Evolutionary conservation across 495 filamentous ascomycete species (phyloP), one percentile per base, ranked within the genome.

Genomic region (Aspergillus indologenus): DNA sequence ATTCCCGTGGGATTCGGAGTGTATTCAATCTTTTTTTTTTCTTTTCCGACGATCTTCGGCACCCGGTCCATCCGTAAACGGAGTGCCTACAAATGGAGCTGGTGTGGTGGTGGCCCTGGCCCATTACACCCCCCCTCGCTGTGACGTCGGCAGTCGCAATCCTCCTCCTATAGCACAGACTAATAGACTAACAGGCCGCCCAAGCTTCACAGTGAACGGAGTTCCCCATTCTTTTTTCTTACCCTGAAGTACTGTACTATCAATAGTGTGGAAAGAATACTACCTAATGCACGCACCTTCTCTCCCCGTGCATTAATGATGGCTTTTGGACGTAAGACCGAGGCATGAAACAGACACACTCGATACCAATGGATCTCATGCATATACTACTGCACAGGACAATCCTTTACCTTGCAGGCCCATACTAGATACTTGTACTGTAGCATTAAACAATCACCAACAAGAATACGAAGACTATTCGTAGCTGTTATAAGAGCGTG

Each of bases 41-140:
- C 24, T 51, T 51, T 24, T 51, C 12, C 34, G 56, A 55, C 61
- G 61, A 63, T 63, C 57, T 29, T 63, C 55, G 55, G 61, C 56
- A 45, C 54, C 34, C 57, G 49, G 45, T 43, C 55, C 44, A 43
- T 56, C 61, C 61, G 61, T 60, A 56, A 53, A 60, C 61, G 61
- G 61, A 58, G 62, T 46, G 48, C 34, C 48, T 42, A 22, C n/a
- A 50, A 40, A 5, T 57, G 48, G 17, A 19, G 14, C 40, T 18
- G 50, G 55, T 58, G 54, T 56, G 68, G 5, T 40, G 34, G 34
- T 40, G 34, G 12, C 34, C 34, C 34, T 40, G 26, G 4, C 34
- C 12, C 34, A 2, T 40, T 15, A 2, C 34, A 2, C 12, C 34
- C 9, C 26, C 12, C 34, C 12, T 40, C 12, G 34, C 12, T 40